These are phyloP conservation scores for Colletotrichum chrysophilum DNA, from an alignment of 2,329 filamentous ascomycete genomes.

Conservation along the genomic window DNA sequence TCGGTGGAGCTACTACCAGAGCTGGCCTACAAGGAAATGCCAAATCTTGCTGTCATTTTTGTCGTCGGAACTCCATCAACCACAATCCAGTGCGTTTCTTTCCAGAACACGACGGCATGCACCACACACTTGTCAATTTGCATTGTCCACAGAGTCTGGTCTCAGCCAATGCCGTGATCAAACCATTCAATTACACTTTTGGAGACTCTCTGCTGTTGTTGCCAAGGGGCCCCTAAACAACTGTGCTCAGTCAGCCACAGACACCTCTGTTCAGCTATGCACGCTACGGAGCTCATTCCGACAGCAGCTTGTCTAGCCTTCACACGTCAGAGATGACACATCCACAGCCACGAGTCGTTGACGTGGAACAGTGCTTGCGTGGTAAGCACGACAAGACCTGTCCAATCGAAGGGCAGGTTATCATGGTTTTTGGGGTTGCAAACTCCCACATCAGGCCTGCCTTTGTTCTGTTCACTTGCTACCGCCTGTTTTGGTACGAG, in stretches of 20 bases:
- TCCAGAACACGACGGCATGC: background rate
- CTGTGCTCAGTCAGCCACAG: background rate
- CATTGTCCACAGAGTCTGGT: background rate
- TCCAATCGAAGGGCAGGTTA: background rate
- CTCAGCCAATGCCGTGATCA: background rate
- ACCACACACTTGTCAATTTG: background rate
- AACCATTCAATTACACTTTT: background rate
- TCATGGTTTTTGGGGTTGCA: background rate
- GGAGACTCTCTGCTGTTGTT: background rate
- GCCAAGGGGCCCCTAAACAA: background rate
- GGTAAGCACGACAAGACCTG: constrained; percentile 8
- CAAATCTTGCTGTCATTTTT: background rate
- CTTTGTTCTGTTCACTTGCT: background rate
- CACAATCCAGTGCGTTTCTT: background rate
- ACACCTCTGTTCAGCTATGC: background rate
- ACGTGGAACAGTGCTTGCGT: background rate
- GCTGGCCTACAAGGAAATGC: background rate
- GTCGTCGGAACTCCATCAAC: background rate
- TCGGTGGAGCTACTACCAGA: background rate
- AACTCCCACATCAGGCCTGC: background rate
- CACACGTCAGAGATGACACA: background rate
- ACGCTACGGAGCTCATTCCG: background rate
- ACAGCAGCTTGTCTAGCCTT: background rate
- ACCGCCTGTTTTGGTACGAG: background rate
- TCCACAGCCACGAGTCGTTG: background rate